Evolutionary conservation across 805 yeast genomes (phyloP).

Genomic region (Pichia ethanolica): DNA sequence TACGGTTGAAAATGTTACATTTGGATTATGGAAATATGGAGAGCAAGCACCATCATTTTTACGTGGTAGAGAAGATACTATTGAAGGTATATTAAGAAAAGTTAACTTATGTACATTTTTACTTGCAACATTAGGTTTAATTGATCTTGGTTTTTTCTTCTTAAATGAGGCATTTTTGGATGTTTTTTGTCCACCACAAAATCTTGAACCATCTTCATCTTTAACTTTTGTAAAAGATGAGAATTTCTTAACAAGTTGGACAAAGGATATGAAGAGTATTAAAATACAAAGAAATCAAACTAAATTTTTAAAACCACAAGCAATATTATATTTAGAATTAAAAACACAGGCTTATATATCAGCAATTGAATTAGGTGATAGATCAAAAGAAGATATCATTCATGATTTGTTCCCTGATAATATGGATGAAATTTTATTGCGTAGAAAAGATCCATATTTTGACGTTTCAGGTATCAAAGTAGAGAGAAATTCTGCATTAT

Average conservation of each 20-base stretch:
- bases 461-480: conserved; percentile 14
- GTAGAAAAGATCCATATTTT: conserved; percentile 30
- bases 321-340: conserved; percentile 71
- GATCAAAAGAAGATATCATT: conserved; percentile 58
- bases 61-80: conserved; percentile 52
- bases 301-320: conserved; percentile 67
- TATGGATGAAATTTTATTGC: conserved; percentile 42
- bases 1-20: conserved; percentile 60
- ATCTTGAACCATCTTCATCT: conserved; percentile 38
- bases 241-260: conserved; percentile 13
- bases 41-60: conserved; percentile 49
- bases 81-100: conserved; percentile 64
- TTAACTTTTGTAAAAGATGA: conserved; percentile 22
- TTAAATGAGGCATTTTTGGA: conserved; percentile 79
- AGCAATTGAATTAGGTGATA: conserved; percentile 61
- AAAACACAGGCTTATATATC: conserved; percentile 95
- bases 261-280: conserved; percentile 8
- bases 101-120: conserved; percentile 84
- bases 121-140: conserved; percentile 77
- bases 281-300: conserved; percentile 19
- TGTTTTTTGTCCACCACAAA: conserved; percentile 75
- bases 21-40: conserved; percentile 65
- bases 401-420: conserved; percentile 69
- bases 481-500: conserved; percentile 24
- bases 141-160: conserved; percentile 81